Base-by-base conservation (phyloP, 169 alveolate species). In the Eimeria brunetti region DNA sequence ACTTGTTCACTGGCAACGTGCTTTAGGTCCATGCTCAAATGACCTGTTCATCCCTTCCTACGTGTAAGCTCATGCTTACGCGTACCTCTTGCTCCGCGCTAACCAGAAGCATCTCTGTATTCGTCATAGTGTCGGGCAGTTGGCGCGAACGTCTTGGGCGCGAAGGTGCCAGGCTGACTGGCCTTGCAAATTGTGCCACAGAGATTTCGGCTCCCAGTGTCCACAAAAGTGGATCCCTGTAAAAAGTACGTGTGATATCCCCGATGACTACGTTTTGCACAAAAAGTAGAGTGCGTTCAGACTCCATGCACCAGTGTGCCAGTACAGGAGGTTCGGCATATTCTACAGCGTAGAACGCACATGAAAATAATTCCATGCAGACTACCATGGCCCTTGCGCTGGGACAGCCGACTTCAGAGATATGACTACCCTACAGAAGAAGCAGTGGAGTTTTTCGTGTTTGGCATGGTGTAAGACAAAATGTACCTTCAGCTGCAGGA, bases 1-100 rank as follows among this genome's bases (percentile, higher is more conserved):
- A 80, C 22, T 36, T 84, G n/a, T 30, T 41, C 51, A 20, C 62
- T 18, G 24, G 5, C 5, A 36, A 62, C 46, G 7, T 44, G 58
- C 64, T 33, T 62, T 64, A 86, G 92, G 92, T 36, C 92, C 92
- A 36, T 86, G 92, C 83, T 33, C 80, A 22, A 36, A 14, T 14
- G 92, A 86, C 81, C 33, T 86, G 46, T 86, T 86, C 92, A 86
- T 86, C 62, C 92, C 92, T 58, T 58, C 92, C 33, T 86, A 86
- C 64, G 92, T 62, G 92, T 86, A 62, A 62, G 92, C 58, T 38
- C 33, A 86, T 24, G 64, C 81, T 33, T 27, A 36, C 14, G 73
- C 90, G 56, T 56, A 58, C 11, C 58, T 33, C 41, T 5, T 64
- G 75, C 41, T 64, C 75, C 36, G 41, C 46, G 78, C 33, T 33